Evolutionary conservation across 306 rosid genomes (phyloP), one percentile per base, ranked within the genome.

Genomic region (Begonia fuchsioides): DNA sequence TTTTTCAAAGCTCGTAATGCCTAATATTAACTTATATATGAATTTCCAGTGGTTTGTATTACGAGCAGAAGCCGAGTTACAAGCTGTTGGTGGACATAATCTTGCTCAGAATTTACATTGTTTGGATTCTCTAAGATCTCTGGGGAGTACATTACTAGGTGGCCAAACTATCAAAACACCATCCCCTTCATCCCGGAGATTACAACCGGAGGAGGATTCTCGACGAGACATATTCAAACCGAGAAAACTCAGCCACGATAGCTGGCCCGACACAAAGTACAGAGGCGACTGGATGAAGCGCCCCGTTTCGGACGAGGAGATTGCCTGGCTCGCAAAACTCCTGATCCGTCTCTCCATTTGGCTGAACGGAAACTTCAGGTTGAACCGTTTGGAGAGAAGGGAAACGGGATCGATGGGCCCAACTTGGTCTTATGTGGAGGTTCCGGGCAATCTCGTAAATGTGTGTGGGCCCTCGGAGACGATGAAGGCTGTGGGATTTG

Each of bases 221-320:
- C 78, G 83, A 7, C 75, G 72, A 58, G 96, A 80, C 38, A 62
- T 82, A 68, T 87, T 87, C 80, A 82, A 67, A 64, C 96, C 92
- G 16, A 72, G 94, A 64, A 75, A 75, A 63, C 78, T 61, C 43
- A 77, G 87, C 56, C 68, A 64, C 64, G 58, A 16, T 15, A 49
- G 68, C 5, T 45, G 41, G 18, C 44, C 64, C 8, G 64, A 71
- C 49, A 56, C 75, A 51, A 77, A 80, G 62, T 87, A 82, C 80
- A 87, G 65, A 75, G 96, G 96, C 32, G 96, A 87, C 61, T 82
- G 92, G 96, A 87, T 82, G 94, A 82, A 72, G 66, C 92, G 96
- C 13, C 96, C 92, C 53, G 67, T 75, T 53, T 82, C 87, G 1
- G 63, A 70, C 13, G 76, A 82, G 52, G 96, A 87, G 74, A 72